These are phyloP conservation scores for Lunularia cruciata DNA, from an alignment of 225 moss, liverwort and hornwort genomes.

Conservation along the genomic window DNA sequence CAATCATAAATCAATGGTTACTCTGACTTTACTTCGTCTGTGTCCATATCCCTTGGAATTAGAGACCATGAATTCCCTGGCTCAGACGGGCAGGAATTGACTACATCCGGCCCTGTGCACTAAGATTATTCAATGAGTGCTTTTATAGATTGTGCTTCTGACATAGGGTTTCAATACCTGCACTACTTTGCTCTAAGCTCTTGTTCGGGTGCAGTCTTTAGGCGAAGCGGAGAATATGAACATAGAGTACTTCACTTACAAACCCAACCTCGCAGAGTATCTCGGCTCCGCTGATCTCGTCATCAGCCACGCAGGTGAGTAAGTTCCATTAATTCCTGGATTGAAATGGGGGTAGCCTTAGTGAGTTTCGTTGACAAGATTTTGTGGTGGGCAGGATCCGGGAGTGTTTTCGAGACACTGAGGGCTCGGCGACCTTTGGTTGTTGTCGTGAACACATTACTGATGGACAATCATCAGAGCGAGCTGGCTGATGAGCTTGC, in stretches of 20 bases:
- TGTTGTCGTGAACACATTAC: slow-evolving; percentile 86
- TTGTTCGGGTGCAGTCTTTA: slow-evolving; percentile 43
- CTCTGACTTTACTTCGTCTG: too few relatives aligned
- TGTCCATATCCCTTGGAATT: too few relatives aligned
- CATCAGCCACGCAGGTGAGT: slow-evolving; percentile 62
- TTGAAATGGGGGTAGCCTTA: neutral
- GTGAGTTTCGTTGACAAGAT: neutral
- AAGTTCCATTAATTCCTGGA: neutral
- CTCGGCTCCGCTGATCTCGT: slow-evolving; percentile 65
- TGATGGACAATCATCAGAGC: slow-evolving; percentile 97
- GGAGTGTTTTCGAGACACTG: slow-evolving; percentile 86
- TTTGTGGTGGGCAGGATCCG: slow-evolving; percentile 57
- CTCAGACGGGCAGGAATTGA: too few relatives aligned
- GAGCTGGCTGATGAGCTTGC: slow-evolving; percentile 89
- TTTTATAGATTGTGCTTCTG: too few relatives aligned
- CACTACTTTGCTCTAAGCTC: too few relatives aligned
- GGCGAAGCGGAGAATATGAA: slow-evolving; percentile 59
- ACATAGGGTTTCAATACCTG: too few relatives aligned
- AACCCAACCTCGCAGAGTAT: slow-evolving; percentile 55
- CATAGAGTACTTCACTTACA: slow-evolving; percentile 52
- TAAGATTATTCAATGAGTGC: too few relatives aligned
- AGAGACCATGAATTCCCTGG: too few relatives aligned
- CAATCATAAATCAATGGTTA: too few relatives aligned
- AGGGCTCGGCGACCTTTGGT: slow-evolving; percentile 52
- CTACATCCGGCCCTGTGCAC: too few relatives aligned